Base-by-base conservation (phyloP, 352 stramenopile genomes). In the Phytopythium litorale region DNA sequence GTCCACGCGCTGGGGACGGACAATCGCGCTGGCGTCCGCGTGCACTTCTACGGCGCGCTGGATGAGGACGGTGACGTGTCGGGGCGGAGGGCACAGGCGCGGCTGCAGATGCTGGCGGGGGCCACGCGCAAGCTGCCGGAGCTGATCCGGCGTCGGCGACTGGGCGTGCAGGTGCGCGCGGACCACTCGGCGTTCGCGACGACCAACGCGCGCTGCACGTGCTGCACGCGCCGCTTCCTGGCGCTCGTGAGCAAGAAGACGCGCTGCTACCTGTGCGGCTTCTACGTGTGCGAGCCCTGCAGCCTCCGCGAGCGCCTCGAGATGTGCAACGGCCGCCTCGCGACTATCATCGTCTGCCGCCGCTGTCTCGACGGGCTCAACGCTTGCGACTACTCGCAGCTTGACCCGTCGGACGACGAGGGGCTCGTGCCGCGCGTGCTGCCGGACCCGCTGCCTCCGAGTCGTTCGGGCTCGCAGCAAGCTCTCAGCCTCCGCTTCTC, bases 181-280 rank as follows among this genome's bases (percentile, higher is more conserved):
- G 62, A 79, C 30, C 61, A 58, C 1, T 66, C 71, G 4, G 65
- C 65, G 0, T 72, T 75, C 42, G 51, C 73, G 19, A 56, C 49
- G 2, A 60, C 49, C 16, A 79, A 79, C 42, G 19, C 60, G 4
- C 65, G 62, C 35, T 78, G 71, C 59, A 78, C 64, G 13, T 73
- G 65, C 49, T 79, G 71, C 35, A 79, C 71, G 21, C 40, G 57
- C 5, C 63, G 64, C 13, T 50, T 78, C 23, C 53, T 72, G 2
- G 19, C 23, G 21, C 62, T 67, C 16, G 2, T 64, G 18, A 33
- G 33, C 54, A 8, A 25, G n/a, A 55, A 65, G 7, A 65, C 60
- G 7, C 56, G 70, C 3, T 77, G 70, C 37, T 71, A 74, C 12
- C 35, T 77, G 33, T 77, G 70, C 30, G 66, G 66, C 21, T 77